Evolutionary conservation across 2,329 filamentous ascomycete species (phyloP).

Genomic region (Myriosclerotinia curreyana): DNA sequence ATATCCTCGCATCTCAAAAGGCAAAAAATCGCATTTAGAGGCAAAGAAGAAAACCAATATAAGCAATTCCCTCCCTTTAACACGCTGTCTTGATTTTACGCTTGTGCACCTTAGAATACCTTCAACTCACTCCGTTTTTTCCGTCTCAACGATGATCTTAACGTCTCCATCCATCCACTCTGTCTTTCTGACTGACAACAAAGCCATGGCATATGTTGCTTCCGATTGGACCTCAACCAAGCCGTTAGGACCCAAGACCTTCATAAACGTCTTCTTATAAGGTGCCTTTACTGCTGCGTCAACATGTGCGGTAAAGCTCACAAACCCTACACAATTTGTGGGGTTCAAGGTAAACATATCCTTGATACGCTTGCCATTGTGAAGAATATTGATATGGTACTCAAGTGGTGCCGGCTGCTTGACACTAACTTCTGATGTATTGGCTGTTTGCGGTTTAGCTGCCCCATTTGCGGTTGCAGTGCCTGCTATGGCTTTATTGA

Average conservation of each 20-base stretch:
- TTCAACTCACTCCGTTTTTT: constrained; percentile 17
- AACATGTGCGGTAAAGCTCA: constrained; percentile 33
- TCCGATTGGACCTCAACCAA: constrained; percentile 32
- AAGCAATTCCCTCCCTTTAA: not conserved
- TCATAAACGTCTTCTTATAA: constrained; percentile 27
- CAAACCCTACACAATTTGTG: constrained; percentile 30
- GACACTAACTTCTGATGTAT: not conserved
- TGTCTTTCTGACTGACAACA: constrained; percentile 27
- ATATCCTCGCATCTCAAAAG: not conserved
- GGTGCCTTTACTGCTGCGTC: constrained; percentile 27
- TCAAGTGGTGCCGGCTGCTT: constrained; percentile 15
- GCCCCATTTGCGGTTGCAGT: not conserved
- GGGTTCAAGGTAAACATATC: constrained; percentile 28
- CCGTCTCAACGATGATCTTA: constrained; percentile 31
- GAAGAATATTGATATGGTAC: constrained; percentile 36
- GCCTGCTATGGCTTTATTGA: not conserved
- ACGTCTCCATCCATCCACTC: constrained; percentile 39
- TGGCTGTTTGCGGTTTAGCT: not conserved
- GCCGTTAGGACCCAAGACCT: constrained; percentile 31
- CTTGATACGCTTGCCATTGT: constrained; percentile 28
- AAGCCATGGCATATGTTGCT: constrained; percentile 30
- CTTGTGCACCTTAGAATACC: not conserved
- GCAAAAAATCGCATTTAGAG: not conserved
- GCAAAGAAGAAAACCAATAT: not conserved
- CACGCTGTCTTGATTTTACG: not conserved